A percentile compares a stretch with the other conserved stretches of the same genome.
Conservation (phyloP, 1,284 basidiomycete genomes). For the Gymnopus androsaceus region DNA sequence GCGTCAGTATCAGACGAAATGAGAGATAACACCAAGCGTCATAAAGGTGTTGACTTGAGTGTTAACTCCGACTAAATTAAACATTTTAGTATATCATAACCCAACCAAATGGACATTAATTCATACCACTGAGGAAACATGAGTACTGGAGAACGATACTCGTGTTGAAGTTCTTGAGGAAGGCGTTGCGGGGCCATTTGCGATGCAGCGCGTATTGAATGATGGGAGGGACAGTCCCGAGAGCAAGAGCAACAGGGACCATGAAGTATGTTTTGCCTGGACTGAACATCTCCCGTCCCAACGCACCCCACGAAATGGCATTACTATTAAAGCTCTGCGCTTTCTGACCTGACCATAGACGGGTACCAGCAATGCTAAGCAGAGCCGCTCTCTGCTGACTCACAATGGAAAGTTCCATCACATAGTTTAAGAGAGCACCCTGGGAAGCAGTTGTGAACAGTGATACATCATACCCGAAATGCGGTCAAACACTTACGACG, state of each 20-base stretch:
- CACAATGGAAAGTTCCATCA: conserved; percentile 15
- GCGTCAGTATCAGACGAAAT: conserved; percentile 17
- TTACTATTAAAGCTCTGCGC: conserved; percentile 22
- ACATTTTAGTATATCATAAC: not conserved
- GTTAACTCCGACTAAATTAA: conserved; percentile 19
- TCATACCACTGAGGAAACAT: conserved; percentile 2
- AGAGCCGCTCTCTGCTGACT: conserved; percentile 17
- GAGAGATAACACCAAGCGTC: conserved; percentile 19
- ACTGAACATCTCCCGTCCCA: conserved; percentile 21
- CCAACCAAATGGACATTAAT: not conserved
- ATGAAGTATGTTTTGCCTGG: conserved; percentile 19
- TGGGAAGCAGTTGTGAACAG: not conserved
- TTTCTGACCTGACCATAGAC: conserved; percentile 23
- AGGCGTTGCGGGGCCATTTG: conserved; percentile 16
- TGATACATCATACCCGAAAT: not conserved
- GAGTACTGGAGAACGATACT: conserved; percentile 20
- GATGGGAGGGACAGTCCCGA: conserved; percentile 19
- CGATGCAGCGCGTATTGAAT: conserved; percentile 19
- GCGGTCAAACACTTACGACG: no score
- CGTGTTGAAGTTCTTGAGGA: conserved; percentile 17
- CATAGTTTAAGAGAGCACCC: conserved; percentile 16
- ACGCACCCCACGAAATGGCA: conserved; percentile 22
- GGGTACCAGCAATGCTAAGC: conserved; percentile 19
- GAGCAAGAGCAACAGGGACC: conserved; percentile 19
- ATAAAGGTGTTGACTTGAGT: conserved; percentile 19